A percentile compares a stretch with the other conserved stretches of the same genome.
These are phyloP conservation scores for Xylaria intraflava DNA, from an alignment of 495 filamentous ascomycete species.

Conservation along the genomic window DNA sequence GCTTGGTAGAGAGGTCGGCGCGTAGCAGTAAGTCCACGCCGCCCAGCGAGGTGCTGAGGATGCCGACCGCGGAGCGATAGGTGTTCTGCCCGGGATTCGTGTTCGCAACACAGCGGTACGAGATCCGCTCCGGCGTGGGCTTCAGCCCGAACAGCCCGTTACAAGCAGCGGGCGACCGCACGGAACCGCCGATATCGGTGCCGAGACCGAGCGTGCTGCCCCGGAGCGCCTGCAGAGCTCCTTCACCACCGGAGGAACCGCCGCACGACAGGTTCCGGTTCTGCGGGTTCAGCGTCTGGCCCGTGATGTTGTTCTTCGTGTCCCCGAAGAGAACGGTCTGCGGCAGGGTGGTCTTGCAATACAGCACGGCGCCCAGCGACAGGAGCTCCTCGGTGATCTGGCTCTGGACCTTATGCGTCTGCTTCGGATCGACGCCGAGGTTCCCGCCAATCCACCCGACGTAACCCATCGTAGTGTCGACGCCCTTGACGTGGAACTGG, in stretches of 20 bases:
- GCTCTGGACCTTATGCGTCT: conserved; percentile 42
- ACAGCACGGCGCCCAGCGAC: conserved; percentile 48
- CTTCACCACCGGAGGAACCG: conserved; percentile 58
- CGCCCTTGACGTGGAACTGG: conserved; percentile 54
- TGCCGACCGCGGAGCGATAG: conserved; percentile 23
- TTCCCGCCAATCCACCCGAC: conserved; percentile 30
- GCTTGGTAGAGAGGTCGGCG: conserved; percentile 19
- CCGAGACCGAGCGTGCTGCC: conserved; percentile 43
- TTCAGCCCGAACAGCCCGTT: conserved; percentile 55
- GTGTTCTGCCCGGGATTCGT: conserved; percentile 33
- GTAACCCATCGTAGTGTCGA: conserved; percentile 39
- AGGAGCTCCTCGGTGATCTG: conserved; percentile 34
- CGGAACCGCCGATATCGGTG: conserved; percentile 67
- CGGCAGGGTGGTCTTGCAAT: conserved; percentile 59
- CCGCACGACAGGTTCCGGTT: conserved; percentile 55
- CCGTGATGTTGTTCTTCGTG: conserved; percentile 59
- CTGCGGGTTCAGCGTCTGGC: conserved; percentile 57
- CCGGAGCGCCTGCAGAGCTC: conserved; percentile 39
- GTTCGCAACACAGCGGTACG: conserved; percentile 30
- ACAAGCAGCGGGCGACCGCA: conserved; percentile 55
- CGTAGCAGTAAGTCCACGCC: conserved; percentile 31
- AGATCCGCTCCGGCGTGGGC: conserved; percentile 51
- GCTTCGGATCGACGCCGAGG: conserved; percentile 19
- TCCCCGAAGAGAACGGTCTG: conserved; percentile 49
- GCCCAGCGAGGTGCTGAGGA: conserved; percentile 19